phyloP scores from a whole-genome alignment of 768 basidiomycete species.

The Paxillus ammoniavirescens region DNA sequence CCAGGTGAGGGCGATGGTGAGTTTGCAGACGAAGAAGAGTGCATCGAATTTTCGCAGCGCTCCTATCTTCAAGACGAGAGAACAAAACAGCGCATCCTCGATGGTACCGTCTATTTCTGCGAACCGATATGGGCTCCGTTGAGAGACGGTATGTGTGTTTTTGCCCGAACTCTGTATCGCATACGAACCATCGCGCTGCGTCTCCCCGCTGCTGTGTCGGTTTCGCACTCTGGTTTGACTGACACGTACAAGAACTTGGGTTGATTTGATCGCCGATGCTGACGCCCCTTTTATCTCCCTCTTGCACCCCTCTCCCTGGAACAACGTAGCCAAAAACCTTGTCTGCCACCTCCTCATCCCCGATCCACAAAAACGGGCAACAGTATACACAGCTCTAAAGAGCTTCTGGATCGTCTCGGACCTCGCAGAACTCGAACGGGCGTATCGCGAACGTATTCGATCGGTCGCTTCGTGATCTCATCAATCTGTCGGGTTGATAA shows the following conservation, averaged over 20 bases:
- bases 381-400: constrained; percentile 57
- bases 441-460: constrained; percentile 57
- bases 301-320: neutral
- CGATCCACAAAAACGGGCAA: constrained; percentile 57
- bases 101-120: constrained; percentile 57
- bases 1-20: constrained; percentile 15
- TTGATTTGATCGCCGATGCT: neutral
- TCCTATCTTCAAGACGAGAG: constrained; percentile 50
- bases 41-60: constrained; percentile 28
- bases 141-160: constrained; percentile 50
- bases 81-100: constrained; percentile 69
- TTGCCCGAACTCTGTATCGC: neutral
- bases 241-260: neutral
- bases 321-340: constrained; percentile 52
- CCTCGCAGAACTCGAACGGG: constrained; percentile 53
- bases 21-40: constrained; percentile 35
- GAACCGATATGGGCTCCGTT: constrained; percentile 53
- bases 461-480: constrained; percentile 9
- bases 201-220: too few relatives aligned
- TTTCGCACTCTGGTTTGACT: neutral
- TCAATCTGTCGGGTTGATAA: neutral
- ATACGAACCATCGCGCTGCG: neutral
- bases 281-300: neutral
- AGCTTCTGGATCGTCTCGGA: constrained; percentile 70
- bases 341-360: constrained; percentile 61